Evolutionary conservation across 441 rosid genomes (phyloP).

Genomic region (Cnidoscolus chayamansa): DNA sequence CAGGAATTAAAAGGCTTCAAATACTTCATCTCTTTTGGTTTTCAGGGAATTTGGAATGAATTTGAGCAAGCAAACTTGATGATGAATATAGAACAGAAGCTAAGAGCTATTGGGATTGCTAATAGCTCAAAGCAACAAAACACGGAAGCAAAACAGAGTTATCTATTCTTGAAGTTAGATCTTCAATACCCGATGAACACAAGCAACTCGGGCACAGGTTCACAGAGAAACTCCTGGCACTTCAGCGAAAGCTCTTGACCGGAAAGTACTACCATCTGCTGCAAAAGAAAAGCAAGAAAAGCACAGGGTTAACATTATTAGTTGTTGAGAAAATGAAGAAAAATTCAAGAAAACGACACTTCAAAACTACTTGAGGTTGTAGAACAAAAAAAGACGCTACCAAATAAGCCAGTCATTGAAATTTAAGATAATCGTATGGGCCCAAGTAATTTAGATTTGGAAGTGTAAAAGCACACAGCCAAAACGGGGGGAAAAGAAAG

Average conservation of each 20-base stretch:
- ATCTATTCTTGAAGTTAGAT: conserved; percentile 13
- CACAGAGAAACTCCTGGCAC: conserved; percentile 9
- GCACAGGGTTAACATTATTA: conserved; percentile 10
- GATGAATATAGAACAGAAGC: conserved; percentile 5
- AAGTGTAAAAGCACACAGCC: background rate
- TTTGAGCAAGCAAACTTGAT: background rate
- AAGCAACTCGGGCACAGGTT: conserved; percentile 8
- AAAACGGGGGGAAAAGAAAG: background rate
- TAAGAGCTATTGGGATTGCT: background rate
- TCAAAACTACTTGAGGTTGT: background rate
- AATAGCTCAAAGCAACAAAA: background rate
- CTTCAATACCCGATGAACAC: background rate
- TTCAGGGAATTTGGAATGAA: background rate
- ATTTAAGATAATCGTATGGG: conserved; percentile 14
- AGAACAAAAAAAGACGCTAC: background rate
- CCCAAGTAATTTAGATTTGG: background rate
- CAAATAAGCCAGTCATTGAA: background rate
- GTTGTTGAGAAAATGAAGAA: conserved; percentile 20
- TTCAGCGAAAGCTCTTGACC: conserved; percentile 19
- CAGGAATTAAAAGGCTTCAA: background rate
- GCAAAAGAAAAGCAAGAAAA: conserved; percentile 31
- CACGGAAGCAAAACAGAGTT: background rate
- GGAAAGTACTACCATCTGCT: conserved; percentile 33
- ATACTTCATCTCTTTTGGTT: background rate
- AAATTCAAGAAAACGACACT: conserved; percentile 22